Evolutionary conservation across 2,329 filamentous ascomycete genomes (phyloP).

Genomic region (Xylariaceae sp.): DNA sequence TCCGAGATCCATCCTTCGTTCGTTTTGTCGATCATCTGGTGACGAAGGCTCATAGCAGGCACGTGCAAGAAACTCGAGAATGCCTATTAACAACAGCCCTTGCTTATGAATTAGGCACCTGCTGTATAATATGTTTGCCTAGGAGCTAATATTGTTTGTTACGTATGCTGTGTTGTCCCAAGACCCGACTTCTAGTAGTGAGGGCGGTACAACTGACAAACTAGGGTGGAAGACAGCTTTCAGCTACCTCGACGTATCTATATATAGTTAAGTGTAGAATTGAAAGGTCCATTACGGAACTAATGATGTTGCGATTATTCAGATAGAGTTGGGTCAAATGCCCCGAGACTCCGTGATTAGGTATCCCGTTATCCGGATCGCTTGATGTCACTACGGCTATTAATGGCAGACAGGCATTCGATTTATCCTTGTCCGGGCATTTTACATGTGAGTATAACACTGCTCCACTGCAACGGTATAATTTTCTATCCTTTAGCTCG

Average conservation of each 20-base stretch:
- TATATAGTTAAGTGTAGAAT: slow-evolving; percentile 7
- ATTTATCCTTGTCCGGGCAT: slow-evolving; percentile 8
- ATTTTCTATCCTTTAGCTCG: no score
- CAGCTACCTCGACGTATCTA: not conserved
- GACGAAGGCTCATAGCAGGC: no score
- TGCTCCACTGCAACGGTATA: no score
- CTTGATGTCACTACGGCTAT: no score
- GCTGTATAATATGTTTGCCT: slow-evolving; percentile 9
- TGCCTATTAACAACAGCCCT: no score
- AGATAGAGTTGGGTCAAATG: not conserved
- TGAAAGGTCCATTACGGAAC: slow-evolving; percentile 1
- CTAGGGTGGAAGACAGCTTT: not conserved
- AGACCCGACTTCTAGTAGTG: no score
- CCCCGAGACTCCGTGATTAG: slow-evolving; percentile 3
- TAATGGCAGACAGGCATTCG: slow-evolving; percentile 14
- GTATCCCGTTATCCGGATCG: not conserved
- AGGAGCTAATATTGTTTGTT: no score
- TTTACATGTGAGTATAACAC: not conserved
- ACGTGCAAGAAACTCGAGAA: no score
- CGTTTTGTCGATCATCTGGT: no score
- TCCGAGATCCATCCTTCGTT: no score
- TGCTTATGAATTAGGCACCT: not conserved
- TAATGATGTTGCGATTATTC: slow-evolving; percentile 5
- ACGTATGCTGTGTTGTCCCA: no score
- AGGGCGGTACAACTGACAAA: not conserved